phyloP scores from a whole-genome alignment of 805 yeast species.

The Starmerella geochares region DNA sequence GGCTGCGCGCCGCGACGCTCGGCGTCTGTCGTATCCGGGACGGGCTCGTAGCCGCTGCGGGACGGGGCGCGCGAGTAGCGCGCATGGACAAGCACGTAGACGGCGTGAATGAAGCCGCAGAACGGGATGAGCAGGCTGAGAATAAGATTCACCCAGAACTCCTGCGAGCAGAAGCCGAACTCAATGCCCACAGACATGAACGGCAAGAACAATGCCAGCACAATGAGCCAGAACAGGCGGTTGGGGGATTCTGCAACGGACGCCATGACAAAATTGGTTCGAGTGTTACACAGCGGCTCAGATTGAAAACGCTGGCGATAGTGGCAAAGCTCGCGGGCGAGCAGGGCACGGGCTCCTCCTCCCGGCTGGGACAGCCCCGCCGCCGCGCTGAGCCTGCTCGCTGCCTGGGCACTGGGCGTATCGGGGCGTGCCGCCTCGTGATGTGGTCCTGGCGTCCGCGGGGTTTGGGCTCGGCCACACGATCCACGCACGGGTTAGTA shows the following conservation, averaged over 20 bases:
- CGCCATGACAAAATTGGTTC: not conserved
- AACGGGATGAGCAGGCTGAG: slow-evolving; percentile 15
- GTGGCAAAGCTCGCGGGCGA: not conserved
- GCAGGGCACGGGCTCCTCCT: no score
- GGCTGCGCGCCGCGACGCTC: not conserved
- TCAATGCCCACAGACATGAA: slow-evolving; percentile 17
- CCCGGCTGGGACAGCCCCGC: no score
- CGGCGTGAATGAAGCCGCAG: slow-evolving; percentile 20
- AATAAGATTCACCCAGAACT: slow-evolving; percentile 10
- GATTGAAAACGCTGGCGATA: no score
- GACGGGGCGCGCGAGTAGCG: slow-evolving; percentile 9
- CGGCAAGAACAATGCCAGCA: slow-evolving; percentile 14
- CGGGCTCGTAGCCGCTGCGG: slow-evolving; percentile 10
- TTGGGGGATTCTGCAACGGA: slow-evolving; percentile 13
- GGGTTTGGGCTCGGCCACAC: slow-evolving; percentile 5
- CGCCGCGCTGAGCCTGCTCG: no score
- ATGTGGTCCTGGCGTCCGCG: not conserved
- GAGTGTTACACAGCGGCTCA: no score
- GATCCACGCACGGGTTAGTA: not conserved
- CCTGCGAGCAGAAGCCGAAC: slow-evolving; percentile 14
- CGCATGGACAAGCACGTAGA: slow-evolving; percentile 13
- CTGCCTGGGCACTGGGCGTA: no score
- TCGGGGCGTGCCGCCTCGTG: no score
- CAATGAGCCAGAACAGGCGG: slow-evolving; percentile 22
- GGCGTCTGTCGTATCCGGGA: not conserved